Conservation (phyloP, 2,329 filamentous ascomycete species). For the Penicillium sp. region DNA sequence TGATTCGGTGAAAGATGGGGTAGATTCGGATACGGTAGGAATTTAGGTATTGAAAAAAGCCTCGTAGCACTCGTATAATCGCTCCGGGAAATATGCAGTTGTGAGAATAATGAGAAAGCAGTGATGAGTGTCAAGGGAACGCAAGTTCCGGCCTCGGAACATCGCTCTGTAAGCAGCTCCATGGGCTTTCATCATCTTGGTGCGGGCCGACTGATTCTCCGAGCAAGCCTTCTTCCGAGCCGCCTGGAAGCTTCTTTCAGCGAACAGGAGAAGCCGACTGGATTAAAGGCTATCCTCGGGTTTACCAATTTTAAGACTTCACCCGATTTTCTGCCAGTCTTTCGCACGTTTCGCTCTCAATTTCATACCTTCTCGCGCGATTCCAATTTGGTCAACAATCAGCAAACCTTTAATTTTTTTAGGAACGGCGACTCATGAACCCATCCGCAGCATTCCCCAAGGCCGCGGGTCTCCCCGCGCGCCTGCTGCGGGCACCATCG, state of each 20-base stretch:
- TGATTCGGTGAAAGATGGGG: slow-evolving; percentile 15
- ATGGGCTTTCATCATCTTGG: slow-evolving; percentile 4
- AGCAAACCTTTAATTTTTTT: slow-evolving; percentile 17
- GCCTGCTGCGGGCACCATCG: slow-evolving; percentile 47
- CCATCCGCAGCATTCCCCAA: slow-evolving; percentile 47
- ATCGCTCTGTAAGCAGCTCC: slow-evolving; percentile 35
- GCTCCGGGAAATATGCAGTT: slow-evolving; percentile 17
- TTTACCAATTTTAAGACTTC: slow-evolving; percentile 11
- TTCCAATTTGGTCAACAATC: slow-evolving; percentile 9
- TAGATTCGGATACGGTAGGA: neutral
- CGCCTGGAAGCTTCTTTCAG: slow-evolving; percentile 37
- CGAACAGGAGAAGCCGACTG: slow-evolving; percentile 25
- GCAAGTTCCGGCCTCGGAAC: slow-evolving; percentile 24
- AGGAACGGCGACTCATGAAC: slow-evolving; percentile 42
- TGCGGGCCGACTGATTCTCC: slow-evolving; percentile 33
- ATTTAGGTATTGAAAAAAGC: slow-evolving; percentile 12
- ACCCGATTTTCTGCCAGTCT: slow-evolving; percentile 11
- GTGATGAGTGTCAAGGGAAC: slow-evolving; percentile 4
- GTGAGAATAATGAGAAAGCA: slow-evolving; percentile 18
- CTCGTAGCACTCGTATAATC: slow-evolving; percentile 16
- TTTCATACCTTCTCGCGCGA: slow-evolving; percentile 1
- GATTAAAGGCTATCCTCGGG: slow-evolving; percentile 16
- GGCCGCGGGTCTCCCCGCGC: slow-evolving; percentile 47
- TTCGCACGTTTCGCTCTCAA: slow-evolving; percentile 3
- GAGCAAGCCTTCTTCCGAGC: slow-evolving; percentile 40